Evolutionary conservation across 768 basidiomycete species (phyloP).

Genomic region (Rhizopogon vulgaris): DNA sequence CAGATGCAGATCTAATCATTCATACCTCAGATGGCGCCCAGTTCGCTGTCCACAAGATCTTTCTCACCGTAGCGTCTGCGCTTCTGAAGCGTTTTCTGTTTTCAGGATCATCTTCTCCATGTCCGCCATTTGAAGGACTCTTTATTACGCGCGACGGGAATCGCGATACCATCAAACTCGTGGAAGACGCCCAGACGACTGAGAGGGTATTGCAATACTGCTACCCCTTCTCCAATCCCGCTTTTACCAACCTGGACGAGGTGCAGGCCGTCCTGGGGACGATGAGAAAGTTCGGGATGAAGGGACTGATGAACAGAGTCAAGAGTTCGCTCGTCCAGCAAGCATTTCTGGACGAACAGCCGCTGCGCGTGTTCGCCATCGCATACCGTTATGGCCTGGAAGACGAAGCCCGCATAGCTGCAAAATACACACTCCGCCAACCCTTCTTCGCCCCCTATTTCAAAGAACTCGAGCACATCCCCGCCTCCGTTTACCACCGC

Average conservation of each 20-base stretch:
- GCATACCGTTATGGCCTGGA: conserved; percentile 31
- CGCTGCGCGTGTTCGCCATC: conserved; percentile 34
- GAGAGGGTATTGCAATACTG: conserved; percentile 29
- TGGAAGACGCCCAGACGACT: conserved; percentile 27
- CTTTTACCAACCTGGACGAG: conserved; percentile 27
- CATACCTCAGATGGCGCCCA: conserved; percentile 34
- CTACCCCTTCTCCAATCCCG: conserved; percentile 31
- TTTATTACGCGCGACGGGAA: conserved; percentile 16
- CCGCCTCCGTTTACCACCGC: conserved; percentile 29
- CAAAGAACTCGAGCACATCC: conserved; percentile 32
- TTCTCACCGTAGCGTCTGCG: conserved; percentile 36
- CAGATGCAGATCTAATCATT: conserved; percentile 36
- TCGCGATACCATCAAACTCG: conserved; percentile 22
- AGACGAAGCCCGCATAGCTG: conserved; percentile 28
- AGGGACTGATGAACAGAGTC: conserved; percentile 23
- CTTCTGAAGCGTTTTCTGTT: conserved; percentile 30
- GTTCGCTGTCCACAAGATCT: conserved; percentile 39
- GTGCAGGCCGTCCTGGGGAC: conserved; percentile 28
- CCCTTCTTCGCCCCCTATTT: conserved; percentile 29
- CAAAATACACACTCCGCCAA: conserved; percentile 27
- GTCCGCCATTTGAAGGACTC: conserved; percentile 21
- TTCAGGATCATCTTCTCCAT: conserved; percentile 21
- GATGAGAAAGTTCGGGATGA: conserved; percentile 36
- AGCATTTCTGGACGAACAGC: conserved; percentile 21
- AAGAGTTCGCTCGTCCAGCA: conserved; percentile 21